Percentiles rank a stretch among this genome's conserved stretches.
phyloP scores from a whole-genome alignment of 2,329 filamentous ascomycete species.

The Fusarium paranaense region DNA sequence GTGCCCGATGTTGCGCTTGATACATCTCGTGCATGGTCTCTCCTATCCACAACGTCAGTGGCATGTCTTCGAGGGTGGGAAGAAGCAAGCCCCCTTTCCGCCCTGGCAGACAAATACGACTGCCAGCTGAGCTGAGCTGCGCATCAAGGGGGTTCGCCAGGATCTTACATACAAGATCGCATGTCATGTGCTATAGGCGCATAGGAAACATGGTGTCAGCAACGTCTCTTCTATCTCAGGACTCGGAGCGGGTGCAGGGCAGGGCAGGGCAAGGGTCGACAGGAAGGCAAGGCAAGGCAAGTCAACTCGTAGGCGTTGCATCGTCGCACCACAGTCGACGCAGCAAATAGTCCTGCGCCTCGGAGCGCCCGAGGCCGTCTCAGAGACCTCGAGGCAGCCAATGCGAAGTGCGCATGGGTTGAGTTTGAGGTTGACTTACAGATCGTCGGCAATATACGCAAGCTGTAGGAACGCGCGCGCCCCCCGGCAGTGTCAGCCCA shows the following conservation, averaged over 20 bases:
- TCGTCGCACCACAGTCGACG: constrained; percentile 29
- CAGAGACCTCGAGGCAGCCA: constrained; percentile 30
- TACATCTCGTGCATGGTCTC: constrained; percentile 95
- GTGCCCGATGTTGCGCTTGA: constrained; percentile 98
- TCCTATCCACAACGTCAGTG: constrained; percentile 68
- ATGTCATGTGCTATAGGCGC: constrained; percentile 82
- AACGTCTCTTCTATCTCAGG: constrained; percentile 30
- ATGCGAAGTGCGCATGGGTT: constrained; percentile 41
- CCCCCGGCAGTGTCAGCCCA: constrained; percentile 50
- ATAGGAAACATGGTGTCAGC: constrained; percentile 43
- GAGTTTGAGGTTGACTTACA: constrained; percentile 70
- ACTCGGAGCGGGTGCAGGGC: constrained; percentile 24
- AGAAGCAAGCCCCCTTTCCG: constrained; percentile 24
- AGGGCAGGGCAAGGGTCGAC: constrained; percentile 22
- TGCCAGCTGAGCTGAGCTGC: constrained; percentile 8
- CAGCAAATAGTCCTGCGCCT: constrained; percentile 29
- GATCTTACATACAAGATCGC: constrained; percentile 79
- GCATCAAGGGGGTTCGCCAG: constrained; percentile 8
- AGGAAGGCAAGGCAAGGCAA: constrained; percentile 1
- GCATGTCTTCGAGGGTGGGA: constrained; percentile 19
- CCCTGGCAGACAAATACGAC: constrained; percentile 9
- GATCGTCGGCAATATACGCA: constrained; percentile 92
- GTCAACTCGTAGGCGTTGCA: constrained; percentile 21
- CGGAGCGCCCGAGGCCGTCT: constrained; percentile 23
- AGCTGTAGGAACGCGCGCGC: constrained; percentile 61